Base-by-base conservation (phyloP, 768 basidiomycete genomes). In the Xerocomus brunneocitrinus region DNA sequence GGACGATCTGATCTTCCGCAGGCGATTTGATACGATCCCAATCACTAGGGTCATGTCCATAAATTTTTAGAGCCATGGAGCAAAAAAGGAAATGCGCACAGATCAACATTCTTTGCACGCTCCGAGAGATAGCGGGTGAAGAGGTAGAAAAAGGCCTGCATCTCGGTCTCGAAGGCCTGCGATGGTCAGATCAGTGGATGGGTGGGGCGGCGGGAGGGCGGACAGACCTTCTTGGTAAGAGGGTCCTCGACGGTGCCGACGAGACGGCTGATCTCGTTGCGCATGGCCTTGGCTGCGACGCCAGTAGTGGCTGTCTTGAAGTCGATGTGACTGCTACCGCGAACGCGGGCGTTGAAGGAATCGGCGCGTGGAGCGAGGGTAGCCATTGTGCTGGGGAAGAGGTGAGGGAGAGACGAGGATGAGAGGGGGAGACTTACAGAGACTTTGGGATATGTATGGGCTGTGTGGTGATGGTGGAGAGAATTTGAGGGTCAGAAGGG, bases 261-360 rank as follows among this genome's bases (percentile, higher is more conserved):
- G 79, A 99, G 89, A 67, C 83, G 83, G 71, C 88, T 88, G 74
- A 99, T 87, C 77, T 98, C 97, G 70, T 98, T 97, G 77, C 93
- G 86, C 95, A 98, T 98, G 52, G 93, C 79, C 77, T 97, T 98
- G 61, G 91, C 89, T 27, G 91, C 88, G 59, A 94, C 87, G 60
- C 91, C 92, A 50, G 92, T 94, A 49, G 84, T 95, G 58, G 95
- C 95, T n/a, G 92, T 95, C 79, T 95, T 94, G 84, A 95, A 95
- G 75, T 98, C 89, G 76, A 91, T 85, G 70, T 91, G 87, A 61
- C 81, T 84, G 50, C 84, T 82, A 60, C 89, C 89, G 54, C 89
- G 83, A 50, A 80, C 81, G 57, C 88, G 85, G 66, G 83, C 78
- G 60, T 78, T 82, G 80, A 87, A 76, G 53, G 86, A 79, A 58